These are phyloP conservation scores for Zygoascus bituminiphila DNA, from an alignment of 805 yeast species.

Conservation along the genomic window DNA sequence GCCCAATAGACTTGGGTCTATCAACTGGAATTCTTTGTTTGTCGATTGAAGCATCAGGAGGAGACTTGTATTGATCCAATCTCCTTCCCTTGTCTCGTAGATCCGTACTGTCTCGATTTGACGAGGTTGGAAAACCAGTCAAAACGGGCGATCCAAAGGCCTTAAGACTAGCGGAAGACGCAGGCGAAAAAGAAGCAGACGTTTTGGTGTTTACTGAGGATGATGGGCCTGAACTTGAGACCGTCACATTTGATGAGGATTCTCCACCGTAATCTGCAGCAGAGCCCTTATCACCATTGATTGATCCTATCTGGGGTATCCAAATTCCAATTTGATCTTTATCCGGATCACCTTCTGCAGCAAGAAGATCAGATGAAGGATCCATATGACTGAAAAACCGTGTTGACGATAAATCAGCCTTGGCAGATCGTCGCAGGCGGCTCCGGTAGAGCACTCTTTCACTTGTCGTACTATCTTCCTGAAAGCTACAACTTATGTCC, in stretches of 20 bases:
- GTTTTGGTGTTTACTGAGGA: neutral
- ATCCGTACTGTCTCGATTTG: neutral
- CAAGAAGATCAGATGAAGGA: constrained; percentile 19
- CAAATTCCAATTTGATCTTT: constrained; percentile 17
- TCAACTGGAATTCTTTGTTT: constrained; percentile 1
- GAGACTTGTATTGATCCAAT: neutral
- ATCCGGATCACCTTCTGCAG: constrained; percentile 15
- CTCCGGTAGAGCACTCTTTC: neutral
- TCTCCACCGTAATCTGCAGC: neutral
- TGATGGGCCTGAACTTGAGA: constrained; percentile 3
- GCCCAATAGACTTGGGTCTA: constrained; percentile 8
- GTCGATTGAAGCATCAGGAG: neutral
- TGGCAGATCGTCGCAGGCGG: neutral
- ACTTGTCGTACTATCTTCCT: neutral
- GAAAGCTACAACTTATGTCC: constrained; percentile 10
- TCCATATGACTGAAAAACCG: constrained; percentile 18
- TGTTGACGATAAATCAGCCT: neutral
- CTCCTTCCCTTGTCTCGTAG: neutral
- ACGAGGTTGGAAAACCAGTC: neutral
- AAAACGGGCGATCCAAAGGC: neutral
- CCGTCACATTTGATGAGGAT: neutral
- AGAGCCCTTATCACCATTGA: neutral
- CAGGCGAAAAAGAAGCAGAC: neutral
- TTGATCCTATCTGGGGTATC: constrained; percentile 7
- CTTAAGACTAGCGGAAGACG: neutral